Evolutionary conservation across 2,329 filamentous ascomycete species (phyloP).

Genomic region (Emmonsia crescens): DNA sequence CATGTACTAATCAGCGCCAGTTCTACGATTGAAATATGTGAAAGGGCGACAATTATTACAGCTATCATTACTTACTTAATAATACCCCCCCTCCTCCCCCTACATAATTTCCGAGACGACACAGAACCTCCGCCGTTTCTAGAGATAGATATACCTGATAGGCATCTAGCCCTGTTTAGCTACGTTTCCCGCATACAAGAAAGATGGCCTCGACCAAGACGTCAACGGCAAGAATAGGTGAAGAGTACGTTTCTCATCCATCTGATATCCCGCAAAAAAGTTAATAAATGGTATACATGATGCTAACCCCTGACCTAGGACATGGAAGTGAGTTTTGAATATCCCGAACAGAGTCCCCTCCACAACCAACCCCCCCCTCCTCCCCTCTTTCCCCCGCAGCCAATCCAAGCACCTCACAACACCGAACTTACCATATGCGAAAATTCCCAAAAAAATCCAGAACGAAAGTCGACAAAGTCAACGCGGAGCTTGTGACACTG

Average conservation of each 20-base stretch:
- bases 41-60: neutral
- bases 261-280: neutral
- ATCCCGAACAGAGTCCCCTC: slow-evolving; percentile 9
- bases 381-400: neutral
- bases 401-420: neutral
- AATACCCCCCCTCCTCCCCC: too few relatives aligned
- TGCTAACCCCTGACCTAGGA: slow-evolving; percentile 42
- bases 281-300: neutral
- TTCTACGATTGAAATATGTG: neutral
- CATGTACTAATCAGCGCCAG: neutral
- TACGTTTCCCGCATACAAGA: neutral
- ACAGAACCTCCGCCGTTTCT: neutral
- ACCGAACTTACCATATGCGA: neutral
- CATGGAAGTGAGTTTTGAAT: slow-evolving; percentile 72
- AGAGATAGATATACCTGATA: neutral
- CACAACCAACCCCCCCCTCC: neutral
- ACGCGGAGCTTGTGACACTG: slow-evolving; percentile 90
- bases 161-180: neutral
- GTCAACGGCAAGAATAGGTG: slow-evolving; percentile 57
- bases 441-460: slow-evolving; percentile 42
- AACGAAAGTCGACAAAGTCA: slow-evolving; percentile 93
- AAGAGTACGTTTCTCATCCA: slow-evolving; percentile 51
- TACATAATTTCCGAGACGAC: neutral
- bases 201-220: slow-evolving; percentile 53
- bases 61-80: neutral